phyloP scores from a whole-genome alignment of 1,284 basidiomycete species.

The Apiotrichum sp. region DNA sequence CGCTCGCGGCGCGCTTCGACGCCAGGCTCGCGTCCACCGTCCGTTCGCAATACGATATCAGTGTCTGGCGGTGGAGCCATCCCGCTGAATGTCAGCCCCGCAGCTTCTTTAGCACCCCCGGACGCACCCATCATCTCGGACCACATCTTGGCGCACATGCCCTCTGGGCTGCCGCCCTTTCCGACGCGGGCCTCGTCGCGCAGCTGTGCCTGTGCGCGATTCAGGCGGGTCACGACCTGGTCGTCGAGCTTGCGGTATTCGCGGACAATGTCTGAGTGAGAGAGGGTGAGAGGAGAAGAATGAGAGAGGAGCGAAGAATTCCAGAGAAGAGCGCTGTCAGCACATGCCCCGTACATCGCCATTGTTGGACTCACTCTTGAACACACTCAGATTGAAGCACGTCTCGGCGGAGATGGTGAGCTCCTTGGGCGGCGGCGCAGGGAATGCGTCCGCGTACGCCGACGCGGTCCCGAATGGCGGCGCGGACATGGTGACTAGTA shows the following conservation, averaged over 20 bases:
- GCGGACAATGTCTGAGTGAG: conserved; percentile 63
- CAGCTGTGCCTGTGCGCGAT: conserved; percentile 71
- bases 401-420: conserved; percentile 47
- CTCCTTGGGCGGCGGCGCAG: conserved; percentile 35
- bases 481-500: conserved; percentile 18
- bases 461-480: conserved; percentile 43
- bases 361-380: conserved; percentile 60
- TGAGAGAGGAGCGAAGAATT: too few relatives aligned
- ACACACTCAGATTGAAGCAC: conserved; percentile 70
- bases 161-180: conserved; percentile 43
- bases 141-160: conserved; percentile 74
- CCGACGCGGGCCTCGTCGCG: conserved; percentile 53
- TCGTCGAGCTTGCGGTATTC: conserved; percentile 83
- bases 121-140: conserved; percentile 69
- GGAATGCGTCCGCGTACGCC: conserved; percentile 46
- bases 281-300: neutral
- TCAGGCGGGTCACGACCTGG: conserved; percentile 70
- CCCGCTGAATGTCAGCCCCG: conserved; percentile 55
- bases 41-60: conserved; percentile 69
- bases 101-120: neutral
- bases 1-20: conserved; percentile 51
- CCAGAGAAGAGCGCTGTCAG: neutral
- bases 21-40: conserved; percentile 63
- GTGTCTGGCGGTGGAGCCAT: conserved; percentile 70
- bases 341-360: too few relatives aligned